A percentile compares a stretch with the other conserved stretches of the same genome.
These are phyloP conservation scores for Candida sp. DNA, from an alignment of 1,139 yeast species.

Conservation along the genomic window DNA sequence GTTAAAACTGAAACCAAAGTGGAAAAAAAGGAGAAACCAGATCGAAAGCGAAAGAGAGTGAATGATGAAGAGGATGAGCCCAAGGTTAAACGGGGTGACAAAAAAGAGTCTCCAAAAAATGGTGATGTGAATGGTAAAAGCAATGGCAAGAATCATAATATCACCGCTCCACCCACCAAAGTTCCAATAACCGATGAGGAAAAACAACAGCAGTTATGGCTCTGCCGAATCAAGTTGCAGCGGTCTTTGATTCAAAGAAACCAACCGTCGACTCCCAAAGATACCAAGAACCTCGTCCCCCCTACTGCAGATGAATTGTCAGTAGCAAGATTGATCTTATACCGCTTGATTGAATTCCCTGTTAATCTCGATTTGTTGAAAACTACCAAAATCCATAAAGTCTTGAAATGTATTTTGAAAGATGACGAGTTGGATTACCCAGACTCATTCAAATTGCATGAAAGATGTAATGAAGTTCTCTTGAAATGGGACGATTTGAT, in stretches of 20 bases:
- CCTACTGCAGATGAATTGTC: constrained; percentile 54
- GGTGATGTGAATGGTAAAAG: constrained; percentile 8
- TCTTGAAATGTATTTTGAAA: constrained; percentile 45
- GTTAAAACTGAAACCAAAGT: constrained; percentile 6
- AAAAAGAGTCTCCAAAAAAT: constrained; percentile 8
- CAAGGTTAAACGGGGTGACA: constrained; percentile 3
- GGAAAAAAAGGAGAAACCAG: constrained; percentile 1
- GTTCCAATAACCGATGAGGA: constrained; percentile 28
- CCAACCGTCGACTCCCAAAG: constrained; percentile 36
- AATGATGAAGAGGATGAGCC: constrained; percentile 3
- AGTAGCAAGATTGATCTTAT: constrained; percentile 49
- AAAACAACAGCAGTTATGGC: constrained; percentile 45
- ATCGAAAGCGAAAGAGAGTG: constrained; percentile 6
- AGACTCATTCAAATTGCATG: constrained; percentile 47
- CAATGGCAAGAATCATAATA: constrained; percentile 7
- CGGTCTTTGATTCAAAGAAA: constrained; percentile 43
- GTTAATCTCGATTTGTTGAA: constrained; percentile 53
- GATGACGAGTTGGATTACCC: constrained; percentile 40
- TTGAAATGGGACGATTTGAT: constrained; percentile 42
- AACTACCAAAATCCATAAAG: constrained; percentile 54
- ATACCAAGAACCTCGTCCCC: constrained; percentile 29
- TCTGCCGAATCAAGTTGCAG: constrained; percentile 45
- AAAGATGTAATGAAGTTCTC: constrained; percentile 40
- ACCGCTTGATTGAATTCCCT: constrained; percentile 47
- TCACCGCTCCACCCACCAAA: constrained; percentile 4